These are phyloP conservation scores for Blepharisma japonicum DNA, from an alignment of 73 alveolate genomes.

Conservation along the genomic window DNA sequence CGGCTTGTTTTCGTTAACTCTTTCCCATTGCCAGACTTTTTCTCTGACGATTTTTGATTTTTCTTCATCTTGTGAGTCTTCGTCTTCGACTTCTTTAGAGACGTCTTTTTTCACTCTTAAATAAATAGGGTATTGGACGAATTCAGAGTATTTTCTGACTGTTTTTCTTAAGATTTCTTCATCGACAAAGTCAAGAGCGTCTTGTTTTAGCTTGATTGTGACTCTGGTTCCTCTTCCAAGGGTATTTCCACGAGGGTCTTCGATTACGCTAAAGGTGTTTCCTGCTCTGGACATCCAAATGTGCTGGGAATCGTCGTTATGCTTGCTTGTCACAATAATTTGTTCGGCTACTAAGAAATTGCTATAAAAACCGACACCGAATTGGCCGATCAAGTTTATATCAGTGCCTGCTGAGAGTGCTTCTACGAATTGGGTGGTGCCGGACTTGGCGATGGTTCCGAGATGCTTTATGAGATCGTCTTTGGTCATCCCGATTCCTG, in stretches of 20 bases:
- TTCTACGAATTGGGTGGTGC: constrained; percentile 98
- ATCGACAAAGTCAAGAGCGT: constrained; percentile 96
- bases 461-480: constrained; percentile 95
- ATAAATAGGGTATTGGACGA: constrained; percentile 97
- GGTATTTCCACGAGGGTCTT: constrained; percentile 98
- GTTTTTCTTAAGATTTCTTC: constrained; percentile 88
- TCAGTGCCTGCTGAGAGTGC: constrained; percentile 87
- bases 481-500: constrained; percentile 99
- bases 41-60: constrained; percentile 81
- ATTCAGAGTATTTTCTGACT: constrained; percentile 96
- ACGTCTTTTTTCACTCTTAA: constrained; percentile 89
- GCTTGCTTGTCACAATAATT: constrained; percentile 89
- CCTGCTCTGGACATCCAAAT: constrained; percentile 96
- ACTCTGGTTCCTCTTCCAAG: constrained; percentile 98
- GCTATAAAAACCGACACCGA: constrained; percentile 99
- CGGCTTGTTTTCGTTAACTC: constrained; percentile 96
- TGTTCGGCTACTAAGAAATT: constrained; percentile 94
- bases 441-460: constrained; percentile 98
- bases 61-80: constrained; percentile 72
- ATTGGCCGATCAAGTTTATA: constrained; percentile 96
- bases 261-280: constrained; percentile 86
- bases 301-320: constrained; percentile 84
- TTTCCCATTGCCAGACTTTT: constrained; percentile 96
- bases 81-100: constrained; percentile 79
- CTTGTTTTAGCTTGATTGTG: constrained; percentile 97